A percentile compares a stretch with the other conserved stretches of the same genome.
Conservation (phyloP, 202 grass and related monocot species). For the Brachypodium distachyon region DNA sequence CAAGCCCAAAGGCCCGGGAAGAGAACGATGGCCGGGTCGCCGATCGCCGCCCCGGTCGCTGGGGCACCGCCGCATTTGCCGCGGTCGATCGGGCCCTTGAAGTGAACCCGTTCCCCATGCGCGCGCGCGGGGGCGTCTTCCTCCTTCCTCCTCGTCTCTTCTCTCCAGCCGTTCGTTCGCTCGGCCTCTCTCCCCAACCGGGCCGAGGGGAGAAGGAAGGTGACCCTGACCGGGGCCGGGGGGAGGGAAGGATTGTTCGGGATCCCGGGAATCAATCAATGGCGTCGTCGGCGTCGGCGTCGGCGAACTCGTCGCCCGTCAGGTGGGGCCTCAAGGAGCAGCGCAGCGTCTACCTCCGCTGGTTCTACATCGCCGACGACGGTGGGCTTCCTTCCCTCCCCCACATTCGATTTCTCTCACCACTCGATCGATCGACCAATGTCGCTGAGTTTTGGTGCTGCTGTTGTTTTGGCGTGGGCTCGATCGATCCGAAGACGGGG, state of each 20-base stretch:
- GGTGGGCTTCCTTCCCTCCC: conserved; percentile 17
- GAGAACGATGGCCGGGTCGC: no score
- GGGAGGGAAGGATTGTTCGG: no score
- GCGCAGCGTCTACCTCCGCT: conserved; percentile 38
- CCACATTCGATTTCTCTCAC: neutral
- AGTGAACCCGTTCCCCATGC: neutral
- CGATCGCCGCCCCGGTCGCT: no score
- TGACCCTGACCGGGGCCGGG: no score
- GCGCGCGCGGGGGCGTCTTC: neutral
- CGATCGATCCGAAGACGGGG: conserved; percentile 39
- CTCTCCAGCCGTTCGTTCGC: neutral
- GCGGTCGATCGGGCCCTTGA: neutral
- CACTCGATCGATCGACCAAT: no score
- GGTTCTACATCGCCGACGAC: conserved; percentile 60
- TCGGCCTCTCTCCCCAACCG: neutral
- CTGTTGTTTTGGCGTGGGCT: neutral
- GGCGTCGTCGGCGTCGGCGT: neutral
- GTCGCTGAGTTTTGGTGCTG: neutral
- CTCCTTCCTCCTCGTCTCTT: no score
- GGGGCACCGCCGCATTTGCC: neutral
- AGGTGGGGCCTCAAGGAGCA: conserved; percentile 42
- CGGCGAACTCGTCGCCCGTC: conserved; percentile 26
- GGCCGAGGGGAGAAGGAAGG: conserved; percentile 7
- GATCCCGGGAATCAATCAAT: no score
- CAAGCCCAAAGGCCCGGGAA: no score